Evolutionary conservation across 768 basidiomycete species (phyloP), one percentile per base, ranked within the genome.

Genomic region (Pleurotus giganteus): DNA sequence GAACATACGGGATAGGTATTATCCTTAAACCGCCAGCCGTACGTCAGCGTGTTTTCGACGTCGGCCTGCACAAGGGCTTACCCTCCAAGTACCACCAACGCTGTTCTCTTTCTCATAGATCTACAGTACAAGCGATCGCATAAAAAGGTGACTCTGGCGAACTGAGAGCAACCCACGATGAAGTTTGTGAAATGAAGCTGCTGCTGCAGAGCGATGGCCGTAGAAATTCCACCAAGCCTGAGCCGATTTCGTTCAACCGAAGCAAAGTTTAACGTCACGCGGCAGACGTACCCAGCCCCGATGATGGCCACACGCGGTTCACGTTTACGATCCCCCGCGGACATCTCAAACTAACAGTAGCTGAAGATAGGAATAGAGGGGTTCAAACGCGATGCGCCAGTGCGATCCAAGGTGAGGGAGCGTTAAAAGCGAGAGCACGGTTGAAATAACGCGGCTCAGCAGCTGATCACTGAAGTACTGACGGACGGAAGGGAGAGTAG

Each of bases 21-120:
- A 56, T 80, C 78, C 81, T 83, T 55, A 9, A 32, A 23, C 13
- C 42, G 34, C 11, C 41, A n/a, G 42, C 2, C 19, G 27, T 26
- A 31, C 32, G 15, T 34, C 8, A n/a, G 21, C 53, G 41, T 58
- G 46, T 41, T 47, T 13, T 23, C 32, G 28, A 32, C 12, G 47
- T 23, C 13, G 13, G 21, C 6, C 23, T 12, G 26, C 23, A 53
- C n/a, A 42, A 32, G 23, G 13, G 70, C 77, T 47, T 57, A 83
- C 82, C 66, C 79, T 74, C 81, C 81, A 82, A 43, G 81, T 83
- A 50, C 81, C 82, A 44, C 80, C 81, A 42, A 82, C 69, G 31
- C 72, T 65, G 21, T 64, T 60, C 26, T 73, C 79, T 53, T 71
- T 75, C 59, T 83, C 81, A 55, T 75, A 81, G 19, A 83, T 80